These are phyloP conservation scores for Sicyos edulis DNA, from an alignment of 306 rosid species.

Conservation along the genomic window DNA sequence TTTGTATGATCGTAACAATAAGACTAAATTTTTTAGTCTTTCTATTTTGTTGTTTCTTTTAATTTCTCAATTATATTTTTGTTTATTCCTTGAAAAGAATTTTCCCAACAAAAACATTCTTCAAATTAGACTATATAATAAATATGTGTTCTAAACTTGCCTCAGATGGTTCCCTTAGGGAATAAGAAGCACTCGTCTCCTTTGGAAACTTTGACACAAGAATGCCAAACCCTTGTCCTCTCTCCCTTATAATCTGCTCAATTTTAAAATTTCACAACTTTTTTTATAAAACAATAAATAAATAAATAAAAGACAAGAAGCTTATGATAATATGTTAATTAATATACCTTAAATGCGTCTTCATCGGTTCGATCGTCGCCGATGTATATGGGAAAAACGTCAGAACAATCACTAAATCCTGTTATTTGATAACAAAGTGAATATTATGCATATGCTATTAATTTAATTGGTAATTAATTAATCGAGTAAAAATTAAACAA, in stretches of 20 bases:
- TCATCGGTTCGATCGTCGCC: conserved; percentile 96
- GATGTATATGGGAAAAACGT: conserved; percentile 85
- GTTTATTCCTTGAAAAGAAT: no score
- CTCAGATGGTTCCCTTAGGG: conserved; percentile 87
- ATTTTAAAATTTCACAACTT: not conserved
- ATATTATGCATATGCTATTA: no score
- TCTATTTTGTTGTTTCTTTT: no score
- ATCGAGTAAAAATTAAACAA: not conserved
- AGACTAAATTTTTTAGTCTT: no score
- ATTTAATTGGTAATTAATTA: not conserved
- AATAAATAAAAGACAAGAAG: no score
- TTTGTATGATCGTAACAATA: no score
- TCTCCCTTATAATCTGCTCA: conserved; percentile 57
- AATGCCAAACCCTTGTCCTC: conserved; percentile 93
- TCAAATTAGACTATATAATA: not conserved
- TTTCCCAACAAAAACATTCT: no score
- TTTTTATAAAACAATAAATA: no score
- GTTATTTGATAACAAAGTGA: not conserved
- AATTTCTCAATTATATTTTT: no score
- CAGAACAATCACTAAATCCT: conserved; percentile 75
- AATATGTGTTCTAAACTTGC: conserved; percentile 35
- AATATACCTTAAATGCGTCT: conserved; percentile 89
- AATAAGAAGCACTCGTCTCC: conserved; percentile 78
- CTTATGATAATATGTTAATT: no score
- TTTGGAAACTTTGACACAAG: conserved; percentile 83